Evolutionary conservation across 441 rosid genomes (phyloP), one percentile per base, ranked within the genome.

Genomic region (Geranium incanum): DNA sequence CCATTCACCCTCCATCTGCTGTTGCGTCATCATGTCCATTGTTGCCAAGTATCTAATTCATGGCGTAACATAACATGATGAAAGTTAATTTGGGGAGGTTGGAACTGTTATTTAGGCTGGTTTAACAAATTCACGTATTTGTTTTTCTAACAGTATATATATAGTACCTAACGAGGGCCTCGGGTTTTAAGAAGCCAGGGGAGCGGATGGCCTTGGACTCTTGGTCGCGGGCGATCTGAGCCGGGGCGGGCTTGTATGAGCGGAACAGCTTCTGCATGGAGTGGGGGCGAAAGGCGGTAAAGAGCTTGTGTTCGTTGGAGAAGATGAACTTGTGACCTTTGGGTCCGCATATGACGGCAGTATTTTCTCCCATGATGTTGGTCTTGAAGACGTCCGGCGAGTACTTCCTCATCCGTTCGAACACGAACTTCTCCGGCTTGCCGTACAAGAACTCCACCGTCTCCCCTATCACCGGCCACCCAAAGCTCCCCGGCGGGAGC

Each of bases 401-500:
- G 69, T 78, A 55, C 18, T 74, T 76, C n/a, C 70, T 63, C 76
- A 76, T 81, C 67, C 84, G 76, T 9, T 72, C 37, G 9, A 68
- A 57, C 6, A 78, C 80, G 13, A 81, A 81, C 68, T 62, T 72
- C 18, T 81, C 80, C 1, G 82, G 80, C 63, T 63, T 68, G 1
- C 67, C 79, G 65, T 67, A 72, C 74, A 74, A 33, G 63, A 76
- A 76, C 4, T 68, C 77, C 0, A 79, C 9, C 0, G 79, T 74
- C 70, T 81, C 82, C 0, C 84, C 82, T 0, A 81, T 18, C 19
- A 71, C 6, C 5, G 84, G 84, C 82, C 78, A 81, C 9, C 84
- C 84, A 45, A 77, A 45, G 72, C 80, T 76, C 82, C 82, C 1
- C 33, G 33, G 33, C 33, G 33, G 33, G 33, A 28, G 84, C 82